Evolutionary conservation across 2,329 filamentous ascomycete genomes (phyloP), one percentile per base, ranked within the genome.

Genomic region (Phaeophleospora eucalypticola): DNA sequence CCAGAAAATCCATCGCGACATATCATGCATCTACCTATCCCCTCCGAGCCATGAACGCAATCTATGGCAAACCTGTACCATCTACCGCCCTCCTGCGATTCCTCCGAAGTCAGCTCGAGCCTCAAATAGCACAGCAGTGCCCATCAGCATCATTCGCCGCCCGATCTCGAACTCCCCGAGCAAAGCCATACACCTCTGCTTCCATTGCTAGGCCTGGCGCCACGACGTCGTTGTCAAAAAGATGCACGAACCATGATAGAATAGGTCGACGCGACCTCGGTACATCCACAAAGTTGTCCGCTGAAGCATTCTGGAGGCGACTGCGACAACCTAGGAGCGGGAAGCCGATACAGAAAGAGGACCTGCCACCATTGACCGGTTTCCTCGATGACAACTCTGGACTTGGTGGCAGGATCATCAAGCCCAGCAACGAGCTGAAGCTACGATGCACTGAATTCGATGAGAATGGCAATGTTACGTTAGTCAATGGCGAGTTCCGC

Each of bases 401-500:
- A 3, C 78, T 84, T 41, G 84, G 84, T 35, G 61, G 63, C 29
- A 80, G 89, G 35, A 80, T 84, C 36, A 75, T 88, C 60, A 93
- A 91, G 68, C 85, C 87, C 2, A 83, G 86, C 19, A 84, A 91
- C 47, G 89, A 96, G 67, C 81, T 90, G 21, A 84, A 89, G 49
- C 74, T 98, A 57, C 80, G 93, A 44, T 98, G 93, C 65, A 98
- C 93, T 1, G 93, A 98, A 68, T 87, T 97, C 49, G 89, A 97
- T 61, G 89, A 90, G 66, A 82, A 87, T 62, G 93, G 93, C 34
- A 86, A 94, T 59, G 89, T 96, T 19, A 94, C 91, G 16, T 75
- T 97, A 48, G 86, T 95, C 16, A 94, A 94, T 64, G 89, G 89
- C 49, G 93, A 97, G 68, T 97, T 96, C 70, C 94, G 93, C 72